A percentile compares a stretch with the other conserved stretches of the same genome.
Conservation (phyloP, 257 asterid genomes). For the Catharanthus roseus region DNA sequence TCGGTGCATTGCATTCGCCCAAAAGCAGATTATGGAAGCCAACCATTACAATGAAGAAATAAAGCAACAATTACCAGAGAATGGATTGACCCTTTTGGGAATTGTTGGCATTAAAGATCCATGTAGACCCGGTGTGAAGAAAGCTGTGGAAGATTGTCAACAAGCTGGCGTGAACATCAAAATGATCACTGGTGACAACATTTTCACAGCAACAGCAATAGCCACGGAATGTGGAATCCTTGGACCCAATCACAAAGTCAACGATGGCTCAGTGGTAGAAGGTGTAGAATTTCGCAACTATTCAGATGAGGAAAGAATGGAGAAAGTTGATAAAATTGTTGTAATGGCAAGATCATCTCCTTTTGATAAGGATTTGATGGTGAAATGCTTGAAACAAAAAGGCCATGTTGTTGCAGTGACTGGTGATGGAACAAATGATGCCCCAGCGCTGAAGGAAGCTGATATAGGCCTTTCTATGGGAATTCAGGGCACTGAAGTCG, state of each 20-base stretch:
- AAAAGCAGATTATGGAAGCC: slow-evolving; percentile 28
- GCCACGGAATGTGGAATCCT: slow-evolving; percentile 79
- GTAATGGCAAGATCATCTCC: slow-evolving; percentile 85
- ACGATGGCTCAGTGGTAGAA: slow-evolving; percentile 42
- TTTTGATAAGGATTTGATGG: slow-evolving; percentile 68
- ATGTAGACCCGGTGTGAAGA: slow-evolving; percentile 51
- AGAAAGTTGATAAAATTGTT: slow-evolving; percentile 41
- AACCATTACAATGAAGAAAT: slow-evolving; percentile 6
- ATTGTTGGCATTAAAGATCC: slow-evolving; percentile 68
- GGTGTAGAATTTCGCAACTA: slow-evolving; percentile 57
- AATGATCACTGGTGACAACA: slow-evolving; percentile 81
- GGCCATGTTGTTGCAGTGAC: slow-evolving; percentile 80
- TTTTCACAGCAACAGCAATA: slow-evolving; percentile 68
- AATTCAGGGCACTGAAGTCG: slow-evolving; percentile 64
- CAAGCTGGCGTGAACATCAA: slow-evolving; percentile 55
- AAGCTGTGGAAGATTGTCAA: slow-evolving; percentile 60
- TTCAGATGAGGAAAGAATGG: slow-evolving; percentile 52
- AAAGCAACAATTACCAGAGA: slow-evolving; percentile 26
- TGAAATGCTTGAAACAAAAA: slow-evolving; percentile 47
- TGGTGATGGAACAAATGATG: slow-evolving; percentile 69
- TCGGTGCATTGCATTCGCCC: slow-evolving; percentile 66
- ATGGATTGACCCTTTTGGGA: slow-evolving; percentile 39
- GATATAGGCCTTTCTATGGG: slow-evolving; percentile 77
- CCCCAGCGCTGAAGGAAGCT: slow-evolving; percentile 63
- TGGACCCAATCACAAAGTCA: slow-evolving; percentile 2